Conservation (phyloP, 306 rosid species). For the Vigna mungo region DNA sequence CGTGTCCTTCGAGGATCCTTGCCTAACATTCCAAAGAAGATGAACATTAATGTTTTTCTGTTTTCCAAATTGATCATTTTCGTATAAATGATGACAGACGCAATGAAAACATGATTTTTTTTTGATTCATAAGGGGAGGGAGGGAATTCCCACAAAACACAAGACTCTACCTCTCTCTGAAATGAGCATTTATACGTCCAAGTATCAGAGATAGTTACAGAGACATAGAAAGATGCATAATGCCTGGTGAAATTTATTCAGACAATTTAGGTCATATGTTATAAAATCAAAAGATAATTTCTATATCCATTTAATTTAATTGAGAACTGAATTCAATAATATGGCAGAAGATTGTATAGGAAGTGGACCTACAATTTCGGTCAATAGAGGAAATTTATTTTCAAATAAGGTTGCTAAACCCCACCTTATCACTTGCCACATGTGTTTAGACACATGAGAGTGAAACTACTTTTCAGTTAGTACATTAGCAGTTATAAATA, state of each 20-base stretch:
- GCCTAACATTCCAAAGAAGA: constrained; percentile 59
- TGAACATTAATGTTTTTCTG: constrained; percentile 21
- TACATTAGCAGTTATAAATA: background rate
- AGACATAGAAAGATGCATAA: constrained; percentile 18
- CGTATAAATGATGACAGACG: constrained; percentile 26
- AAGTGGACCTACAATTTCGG: background rate
- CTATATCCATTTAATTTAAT: constrained; percentile 26
- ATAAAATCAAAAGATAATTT: constrained; percentile 34
- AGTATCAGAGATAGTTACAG: constrained; percentile 2
- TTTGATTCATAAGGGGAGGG: background rate
- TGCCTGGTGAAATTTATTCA: constrained; percentile 2
- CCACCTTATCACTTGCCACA: background rate
- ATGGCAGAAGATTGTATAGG: constrained; percentile 26
- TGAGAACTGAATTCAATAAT: constrained; percentile 14
- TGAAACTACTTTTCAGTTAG: background rate
- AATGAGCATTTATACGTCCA: constrained; percentile 27
- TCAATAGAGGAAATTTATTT: constrained; percentile 29
- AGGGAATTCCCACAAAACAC: background rate
- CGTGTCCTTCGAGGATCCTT: constrained; percentile 89
- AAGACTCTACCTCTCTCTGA: constrained; percentile 2
- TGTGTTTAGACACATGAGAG: background rate
- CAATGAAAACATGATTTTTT: background rate
- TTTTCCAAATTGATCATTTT: constrained; percentile 33
- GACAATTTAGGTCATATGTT: constrained; percentile 22
- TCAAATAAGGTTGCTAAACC: background rate